Conservation (phyloP, 352 stramenopile genomes). For the Pythium diclinum region DNA sequence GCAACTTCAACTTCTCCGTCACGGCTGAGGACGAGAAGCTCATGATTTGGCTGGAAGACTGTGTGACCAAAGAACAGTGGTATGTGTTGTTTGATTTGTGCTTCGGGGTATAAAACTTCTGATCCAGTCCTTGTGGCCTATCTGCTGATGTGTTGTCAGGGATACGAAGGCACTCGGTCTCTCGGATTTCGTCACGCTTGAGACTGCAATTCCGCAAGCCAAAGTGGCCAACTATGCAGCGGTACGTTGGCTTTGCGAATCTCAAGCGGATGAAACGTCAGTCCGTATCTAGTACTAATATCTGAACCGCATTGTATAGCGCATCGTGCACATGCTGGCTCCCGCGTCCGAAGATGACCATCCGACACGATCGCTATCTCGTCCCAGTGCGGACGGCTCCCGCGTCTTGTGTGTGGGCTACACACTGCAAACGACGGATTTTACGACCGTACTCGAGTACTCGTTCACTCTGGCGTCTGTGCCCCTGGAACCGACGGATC, state of each 20-base stretch:
- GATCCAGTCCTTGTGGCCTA: background rate
- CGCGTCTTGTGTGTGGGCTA: no score
- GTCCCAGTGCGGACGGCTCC: no score
- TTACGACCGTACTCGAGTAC: no score
- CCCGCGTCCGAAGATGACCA: no score
- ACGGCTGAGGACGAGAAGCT: background rate
- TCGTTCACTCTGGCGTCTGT: no score
- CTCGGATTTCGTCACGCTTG: background rate
- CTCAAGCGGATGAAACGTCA: no score
- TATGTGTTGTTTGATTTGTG: background rate
- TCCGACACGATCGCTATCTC: no score
- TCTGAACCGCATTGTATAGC: no score
- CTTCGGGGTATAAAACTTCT: background rate
- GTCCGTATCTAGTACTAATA: no score
- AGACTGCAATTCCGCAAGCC: background rate
- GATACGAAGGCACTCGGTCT: background rate
- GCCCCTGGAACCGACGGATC: no score
- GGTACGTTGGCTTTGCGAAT: background rate
- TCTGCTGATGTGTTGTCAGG: background rate
- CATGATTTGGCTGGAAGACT: constrained; percentile 3
- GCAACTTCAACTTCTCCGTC: background rate
- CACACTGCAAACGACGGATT: no score
- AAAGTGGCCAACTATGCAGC: background rate
- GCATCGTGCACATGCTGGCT: no score
- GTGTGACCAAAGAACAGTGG: background rate